These are phyloP conservation scores for Tetradesmus obliquus DNA, from an alignment of 139 green algal species.

Conservation along the genomic window DNA sequence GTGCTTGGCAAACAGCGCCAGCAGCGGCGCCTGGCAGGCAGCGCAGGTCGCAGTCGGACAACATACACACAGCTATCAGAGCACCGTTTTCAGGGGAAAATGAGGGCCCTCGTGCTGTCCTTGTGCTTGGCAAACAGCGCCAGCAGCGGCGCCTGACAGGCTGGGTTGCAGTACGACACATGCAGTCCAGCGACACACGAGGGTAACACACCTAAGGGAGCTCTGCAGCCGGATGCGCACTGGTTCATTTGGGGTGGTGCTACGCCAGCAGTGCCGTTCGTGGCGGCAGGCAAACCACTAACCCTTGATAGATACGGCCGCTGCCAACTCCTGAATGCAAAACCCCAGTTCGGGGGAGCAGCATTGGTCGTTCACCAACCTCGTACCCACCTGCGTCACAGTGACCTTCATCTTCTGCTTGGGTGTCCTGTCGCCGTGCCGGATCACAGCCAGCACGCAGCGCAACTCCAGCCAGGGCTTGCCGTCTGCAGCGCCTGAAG, in stretches of 20 bases:
- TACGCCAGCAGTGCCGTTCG: too few relatives aligned
- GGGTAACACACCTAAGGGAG: too few relatives aligned
- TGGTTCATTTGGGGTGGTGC: neutral
- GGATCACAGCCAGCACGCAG: slow-evolving; percentile 94
- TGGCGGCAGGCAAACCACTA: too few relatives aligned
- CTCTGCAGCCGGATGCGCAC: too few relatives aligned
- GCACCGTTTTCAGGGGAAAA: too few relatives aligned
- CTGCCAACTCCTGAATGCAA: too few relatives aligned
- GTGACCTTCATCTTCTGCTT: slow-evolving; percentile 78
- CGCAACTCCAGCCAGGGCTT: slow-evolving; percentile 81
- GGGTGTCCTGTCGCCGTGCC: slow-evolving; percentile 96
- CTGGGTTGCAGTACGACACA: slow-evolving; percentile 45
- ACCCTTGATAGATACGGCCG: too few relatives aligned
- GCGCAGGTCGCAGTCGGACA: too few relatives aligned
- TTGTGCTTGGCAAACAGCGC: slow-evolving; percentile 89
- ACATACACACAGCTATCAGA: too few relatives aligned
- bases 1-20: slow-evolving; percentile 90
- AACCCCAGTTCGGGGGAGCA: too few relatives aligned
- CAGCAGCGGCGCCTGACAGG: slow-evolving; percentile 82
- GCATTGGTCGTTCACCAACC: neutral
- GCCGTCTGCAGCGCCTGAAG: neutral
- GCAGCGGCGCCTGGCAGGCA: slow-evolving; percentile 76
- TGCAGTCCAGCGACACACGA: too few relatives aligned
- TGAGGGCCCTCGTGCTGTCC: slow-evolving; percentile 77
- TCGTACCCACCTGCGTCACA: slow-evolving; percentile 29